Conservation (phyloP, 2,329 filamentous ascomycete species). For the Exophiala dermatitidis region DNA sequence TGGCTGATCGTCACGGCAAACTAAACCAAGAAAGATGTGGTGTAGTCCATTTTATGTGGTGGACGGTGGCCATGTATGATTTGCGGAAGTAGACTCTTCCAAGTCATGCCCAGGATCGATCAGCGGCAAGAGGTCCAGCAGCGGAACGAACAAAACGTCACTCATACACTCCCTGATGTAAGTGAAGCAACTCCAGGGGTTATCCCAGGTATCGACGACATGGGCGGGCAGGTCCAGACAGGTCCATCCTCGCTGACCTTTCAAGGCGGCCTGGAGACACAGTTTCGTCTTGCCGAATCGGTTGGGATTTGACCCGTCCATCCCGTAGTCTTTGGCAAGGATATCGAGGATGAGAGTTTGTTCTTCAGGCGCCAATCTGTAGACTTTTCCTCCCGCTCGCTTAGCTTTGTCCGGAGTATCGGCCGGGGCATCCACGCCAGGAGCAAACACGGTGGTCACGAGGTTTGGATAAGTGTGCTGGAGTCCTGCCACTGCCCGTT, state of each 20-base stretch:
- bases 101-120: conserved; percentile 10
- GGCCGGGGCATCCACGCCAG: conserved; percentile 24
- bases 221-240: conserved; percentile 23
- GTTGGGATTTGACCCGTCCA: conserved; percentile 23
- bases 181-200: conserved; percentile 26
- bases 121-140: conserved; percentile 17
- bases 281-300: conserved; percentile 26
- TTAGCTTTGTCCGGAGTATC: conserved; percentile 20
- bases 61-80: too few species aligned
- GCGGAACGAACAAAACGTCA: conserved; percentile 24
- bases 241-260: conserved; percentile 20
- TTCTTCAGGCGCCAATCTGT: conserved; percentile 17
- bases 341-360: conserved; percentile 20
- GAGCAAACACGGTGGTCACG: conserved; percentile 23
- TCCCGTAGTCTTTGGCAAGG: conserved; percentile 20
- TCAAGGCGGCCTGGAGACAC: conserved; percentile 21
- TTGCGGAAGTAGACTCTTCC: too few species aligned
- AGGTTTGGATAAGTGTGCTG: conserved; percentile 14
- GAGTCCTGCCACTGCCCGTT: conserved; percentile 14
- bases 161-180: conserved; percentile 26
- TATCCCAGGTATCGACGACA: conserved; percentile 26
- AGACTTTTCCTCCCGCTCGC: conserved; percentile 17
- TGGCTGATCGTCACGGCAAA: too few species aligned
- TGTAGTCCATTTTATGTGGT: too few species aligned
- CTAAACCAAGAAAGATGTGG: too few species aligned